A percentile compares a stretch with the other conserved stretches of the same genome.
Conservation (phyloP, 805 yeast genomes). For the Maudiozyma turicensis region DNA sequence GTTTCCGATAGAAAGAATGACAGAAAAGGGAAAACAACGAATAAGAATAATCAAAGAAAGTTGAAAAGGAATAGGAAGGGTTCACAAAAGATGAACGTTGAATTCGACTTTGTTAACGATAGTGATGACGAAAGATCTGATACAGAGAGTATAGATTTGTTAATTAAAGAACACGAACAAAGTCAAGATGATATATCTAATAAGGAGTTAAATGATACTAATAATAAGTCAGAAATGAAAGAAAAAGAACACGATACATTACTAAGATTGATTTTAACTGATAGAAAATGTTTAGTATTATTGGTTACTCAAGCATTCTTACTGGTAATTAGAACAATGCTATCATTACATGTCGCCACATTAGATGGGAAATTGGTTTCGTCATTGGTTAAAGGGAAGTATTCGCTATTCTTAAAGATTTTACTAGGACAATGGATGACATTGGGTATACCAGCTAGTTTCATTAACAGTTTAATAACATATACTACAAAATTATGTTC, state of each 20-base stretch:
- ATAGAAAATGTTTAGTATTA: slow-evolving; percentile 23
- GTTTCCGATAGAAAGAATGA: neutral
- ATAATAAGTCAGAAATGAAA: neutral
- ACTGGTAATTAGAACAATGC: slow-evolving; percentile 55
- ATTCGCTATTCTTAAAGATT: slow-evolving; percentile 51
- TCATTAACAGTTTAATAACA: slow-evolving; percentile 60
- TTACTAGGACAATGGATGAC: slow-evolving; percentile 65
- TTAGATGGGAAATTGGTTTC: slow-evolving; percentile 83
- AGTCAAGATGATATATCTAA: slow-evolving; percentile 2
- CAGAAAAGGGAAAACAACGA: slow-evolving; percentile 1
- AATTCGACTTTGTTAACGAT: slow-evolving; percentile 7
- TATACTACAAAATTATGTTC: slow-evolving; percentile 52
- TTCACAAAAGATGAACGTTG: slow-evolving; percentile 2
- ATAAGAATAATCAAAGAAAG: slow-evolving; percentile 5
- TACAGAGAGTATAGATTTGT: neutral
- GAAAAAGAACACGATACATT: slow-evolving; percentile 14
- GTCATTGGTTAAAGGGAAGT: slow-evolving; percentile 61
- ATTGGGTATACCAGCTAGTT: slow-evolving; percentile 77
- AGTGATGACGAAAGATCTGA: slow-evolving; percentile 5
- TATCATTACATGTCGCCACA: slow-evolving; percentile 75
- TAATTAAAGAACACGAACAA: slow-evolving; percentile 1
- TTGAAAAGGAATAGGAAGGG: neutral
- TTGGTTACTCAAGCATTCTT: slow-evolving; percentile 47
- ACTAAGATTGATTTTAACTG: slow-evolving; percentile 17
- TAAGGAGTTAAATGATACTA: neutral